Evolutionary conservation across 2,329 filamentous ascomycete genomes (phyloP), one percentile per base, ranked within the genome.

Genomic region (Thelonectria olida): DNA sequence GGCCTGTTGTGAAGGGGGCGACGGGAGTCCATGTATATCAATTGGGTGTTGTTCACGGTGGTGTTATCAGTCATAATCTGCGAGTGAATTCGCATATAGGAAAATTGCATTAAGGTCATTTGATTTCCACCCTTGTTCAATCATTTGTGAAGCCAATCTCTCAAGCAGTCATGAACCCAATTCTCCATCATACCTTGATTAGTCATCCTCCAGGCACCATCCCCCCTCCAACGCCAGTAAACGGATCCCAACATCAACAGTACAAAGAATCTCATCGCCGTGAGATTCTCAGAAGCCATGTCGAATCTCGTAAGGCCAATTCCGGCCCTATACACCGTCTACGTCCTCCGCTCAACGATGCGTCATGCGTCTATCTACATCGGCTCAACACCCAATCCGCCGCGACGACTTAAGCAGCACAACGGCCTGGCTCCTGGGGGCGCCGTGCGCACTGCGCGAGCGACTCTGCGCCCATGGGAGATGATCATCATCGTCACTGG

Each of bases 311-410:
- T 75, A 20, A 86, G 82, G 68, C 88, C 84, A 0, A 92, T 98
- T 20, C 95, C 95, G 9, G 90, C 94, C 1, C 90, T 97, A 66
- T 98, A 98, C 74, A 93, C 92, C 68, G 96, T 96, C 74, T 98
- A 99, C 75, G 86, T 98, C 15, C 86, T 98, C 34, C 90, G 94
- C 19, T 97, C 95, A 0, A 93, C 90, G 1, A 84, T 93, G 9
- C 85, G 87, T 45, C 88, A 88, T 73, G 84, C 85, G 25, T 88
- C 85, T 2, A 84, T 95, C 25, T 99, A 99, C 77, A 90, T 98
- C 55, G 96, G 96, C 54, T 97, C 92, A 42, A 98, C 96, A 1
- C 94, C 94, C 0, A 89, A 97, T 73, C 95, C 96, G 41, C 88
- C 89, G 1, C 86, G 95, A 61, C 91, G 96, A 13, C 83, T 98